A percentile compares a stretch with the other conserved stretches of the same genome.
These are phyloP conservation scores for Phytophthora pseudosyringae DNA, from an alignment of 352 stramenopile genomes.

Conservation along the genomic window DNA sequence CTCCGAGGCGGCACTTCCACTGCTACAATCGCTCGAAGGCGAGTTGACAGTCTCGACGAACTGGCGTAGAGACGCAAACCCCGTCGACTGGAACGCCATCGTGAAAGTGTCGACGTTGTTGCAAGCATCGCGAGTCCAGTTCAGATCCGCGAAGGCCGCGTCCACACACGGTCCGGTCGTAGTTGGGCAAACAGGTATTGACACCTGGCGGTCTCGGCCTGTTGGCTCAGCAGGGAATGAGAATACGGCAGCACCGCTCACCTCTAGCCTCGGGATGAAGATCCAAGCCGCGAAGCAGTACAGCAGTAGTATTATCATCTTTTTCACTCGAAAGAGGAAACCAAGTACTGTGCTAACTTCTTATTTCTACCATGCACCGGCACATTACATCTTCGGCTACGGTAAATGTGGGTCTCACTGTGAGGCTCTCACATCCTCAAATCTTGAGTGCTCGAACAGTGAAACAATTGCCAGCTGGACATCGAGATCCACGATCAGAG, in stretches of 20 bases:
- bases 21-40: conserved; percentile 18
- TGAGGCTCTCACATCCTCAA: not conserved
- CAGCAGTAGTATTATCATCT: conserved; percentile 3
- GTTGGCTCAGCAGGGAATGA: conserved; percentile 13
- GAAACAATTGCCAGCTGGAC: conserved; percentile 10
- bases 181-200: conserved; percentile 12
- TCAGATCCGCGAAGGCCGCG: conserved; percentile 18
- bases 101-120: conserved; percentile 40
- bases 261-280: not conserved
- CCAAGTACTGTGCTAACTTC: conserved; percentile 1
- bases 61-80: conserved; percentile 27
- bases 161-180: conserved; percentile 15
- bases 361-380: conserved; percentile 1
- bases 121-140: conserved; percentile 35
- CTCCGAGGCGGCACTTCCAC: not conserved
- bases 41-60: conserved; percentile 33
- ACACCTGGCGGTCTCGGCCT: not conserved
- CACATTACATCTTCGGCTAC: too few relatives aligned
- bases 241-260: conserved; percentile 10
- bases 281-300: not conserved
- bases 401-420: not conserved
- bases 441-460: conserved; percentile 11
- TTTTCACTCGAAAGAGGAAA: not conserved
- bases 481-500: conserved; percentile 9
- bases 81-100: conserved; percentile 25